Base-by-base conservation (phyloP, 768 basidiomycete genomes). In the Strobilomyces dryophilus region DNA sequence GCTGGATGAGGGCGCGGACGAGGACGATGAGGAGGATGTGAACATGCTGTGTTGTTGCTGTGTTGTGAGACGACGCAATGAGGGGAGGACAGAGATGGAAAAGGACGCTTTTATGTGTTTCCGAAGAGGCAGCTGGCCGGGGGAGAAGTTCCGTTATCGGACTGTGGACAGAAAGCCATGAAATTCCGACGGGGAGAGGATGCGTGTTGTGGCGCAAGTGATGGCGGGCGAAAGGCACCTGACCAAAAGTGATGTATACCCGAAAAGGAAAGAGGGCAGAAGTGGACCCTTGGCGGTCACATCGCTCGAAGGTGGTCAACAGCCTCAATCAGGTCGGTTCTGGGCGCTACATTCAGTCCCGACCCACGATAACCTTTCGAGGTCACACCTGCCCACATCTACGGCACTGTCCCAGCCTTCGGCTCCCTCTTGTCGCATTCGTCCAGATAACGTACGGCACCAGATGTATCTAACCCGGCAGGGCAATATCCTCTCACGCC, bases 121-220 rank as follows among this genome's bases (percentile, higher is more conserved):
- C 51, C 29, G 18, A 55, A 48, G 39, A 59, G 65, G 60, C 63
- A 61, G 56, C 56, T 58, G 64, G 66, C 51, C 58, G 55, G 65
- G 55, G 43, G 57, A 63, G 57, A 66, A 66, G 60, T 70, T 70
- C 67, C 67, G 69, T 68, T 68, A 68, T 68, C 67, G 66, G 67
- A 68, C 49, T 64, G 57, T 67, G 68, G 66, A 65, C 59, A 64
- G 55, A 60, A 63, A 61, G 55, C 57, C 54, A 67, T 65, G 62
- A 62, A 62, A 58, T 67, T 65, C 66, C 63, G 67, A 67, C 63
- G 63, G 61, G 51, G 62, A 47, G 54, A 42, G 54, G 68, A 68
- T 70, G 64, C 66, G 64, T 70, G 68, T 70, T 70, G 67, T 68
- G 67, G 69, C 67, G 67, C 62, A 66, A 68, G 51, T 70, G 66